Conservation (phyloP, 1,284 basidiomycete species). For the Singerocomus inundabilis region DNA sequence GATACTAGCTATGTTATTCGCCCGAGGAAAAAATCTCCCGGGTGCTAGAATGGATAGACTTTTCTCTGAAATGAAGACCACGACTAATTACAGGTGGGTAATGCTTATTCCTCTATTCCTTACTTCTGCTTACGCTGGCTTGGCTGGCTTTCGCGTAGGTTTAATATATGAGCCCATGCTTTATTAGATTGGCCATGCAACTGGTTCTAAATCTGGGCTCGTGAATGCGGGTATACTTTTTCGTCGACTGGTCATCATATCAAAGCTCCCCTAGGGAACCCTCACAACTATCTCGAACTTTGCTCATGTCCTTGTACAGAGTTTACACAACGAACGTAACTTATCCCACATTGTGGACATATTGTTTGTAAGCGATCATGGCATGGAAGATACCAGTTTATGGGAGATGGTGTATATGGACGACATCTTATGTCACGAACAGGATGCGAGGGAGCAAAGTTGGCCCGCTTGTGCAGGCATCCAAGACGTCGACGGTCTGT, state of each 20-base stretch:
- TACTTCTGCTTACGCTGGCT: not conserved
- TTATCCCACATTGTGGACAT: slow-evolving; percentile 80
- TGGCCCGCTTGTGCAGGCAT: slow-evolving; percentile 24
- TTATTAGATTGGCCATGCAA: slow-evolving; percentile 75
- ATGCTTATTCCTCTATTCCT: not conserved
- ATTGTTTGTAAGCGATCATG: slow-evolving; percentile 88
- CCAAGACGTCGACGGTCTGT: slow-evolving; percentile 21
- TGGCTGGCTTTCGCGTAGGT: not conserved
- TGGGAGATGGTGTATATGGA: slow-evolving; percentile 79
- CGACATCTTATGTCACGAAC: slow-evolving; percentile 40
- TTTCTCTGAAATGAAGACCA: slow-evolving; percentile 58
- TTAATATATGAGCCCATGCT: slow-evolving; percentile 72
- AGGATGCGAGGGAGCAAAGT: slow-evolving; percentile 49
- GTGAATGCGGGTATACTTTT: slow-evolving; percentile 57
- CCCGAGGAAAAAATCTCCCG: slow-evolving; percentile 60
- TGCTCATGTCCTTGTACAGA: slow-evolving; percentile 52
- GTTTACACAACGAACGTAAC: slow-evolving; percentile 57
- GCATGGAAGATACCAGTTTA: slow-evolving; percentile 84
- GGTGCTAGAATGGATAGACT: slow-evolving; percentile 73
- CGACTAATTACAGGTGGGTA: slow-evolving; percentile 69
- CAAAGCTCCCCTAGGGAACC: slow-evolving; percentile 46
- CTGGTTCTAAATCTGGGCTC: slow-evolving; percentile 67
- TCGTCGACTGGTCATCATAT: not conserved
- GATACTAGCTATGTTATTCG: slow-evolving; percentile 3
- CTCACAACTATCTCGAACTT: slow-evolving; percentile 73